Evolutionary conservation across 2,329 filamentous ascomycete genomes (phyloP).

Genomic region (Ambrosiella beaveri): DNA sequence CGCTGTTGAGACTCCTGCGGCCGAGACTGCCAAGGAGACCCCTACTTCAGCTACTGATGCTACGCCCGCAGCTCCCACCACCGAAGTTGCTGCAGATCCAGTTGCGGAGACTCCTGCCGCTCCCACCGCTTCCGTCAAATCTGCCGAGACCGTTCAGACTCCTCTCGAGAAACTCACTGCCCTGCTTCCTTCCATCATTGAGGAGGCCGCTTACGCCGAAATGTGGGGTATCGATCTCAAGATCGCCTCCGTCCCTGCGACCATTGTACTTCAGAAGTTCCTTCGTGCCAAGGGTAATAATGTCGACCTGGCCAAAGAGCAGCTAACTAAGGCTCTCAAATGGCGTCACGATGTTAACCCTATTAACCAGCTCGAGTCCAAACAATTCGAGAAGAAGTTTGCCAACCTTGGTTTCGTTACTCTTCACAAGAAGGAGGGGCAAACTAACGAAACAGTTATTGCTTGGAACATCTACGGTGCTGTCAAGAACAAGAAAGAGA

Average conservation of each 20-base stretch:
- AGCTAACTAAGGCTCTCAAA: slow-evolving; percentile 60
- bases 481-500: slow-evolving; percentile 66
- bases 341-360: slow-evolving; percentile 72
- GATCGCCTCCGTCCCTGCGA: slow-evolving; percentile 49
- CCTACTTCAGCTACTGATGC: background rate
- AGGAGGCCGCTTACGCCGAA: slow-evolving; percentile 46
- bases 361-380: slow-evolving; percentile 41
- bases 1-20: background rate
- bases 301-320: slow-evolving; percentile 53
- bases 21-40: background rate
- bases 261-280: slow-evolving; percentile 82
- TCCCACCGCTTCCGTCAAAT: background rate
- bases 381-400: slow-evolving; percentile 57
- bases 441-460: slow-evolving; percentile 45
- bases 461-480: slow-evolving; percentile 89
- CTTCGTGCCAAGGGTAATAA: slow-evolving; percentile 76
- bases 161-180: slow-evolving; percentile 39
- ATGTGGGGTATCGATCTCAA: slow-evolving; percentile 71
- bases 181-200: slow-evolving; percentile 39
- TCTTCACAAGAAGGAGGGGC: slow-evolving; percentile 34
- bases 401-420: slow-evolving; percentile 67
- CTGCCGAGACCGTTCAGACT: slow-evolving; percentile 13
- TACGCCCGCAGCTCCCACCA: background rate
- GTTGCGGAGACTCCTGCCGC: background rate
- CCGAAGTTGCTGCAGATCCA: background rate